Evolutionary conservation across 495 filamentous ascomycete genomes (phyloP).

Genomic region (Talaromyces nanjingensis): DNA sequence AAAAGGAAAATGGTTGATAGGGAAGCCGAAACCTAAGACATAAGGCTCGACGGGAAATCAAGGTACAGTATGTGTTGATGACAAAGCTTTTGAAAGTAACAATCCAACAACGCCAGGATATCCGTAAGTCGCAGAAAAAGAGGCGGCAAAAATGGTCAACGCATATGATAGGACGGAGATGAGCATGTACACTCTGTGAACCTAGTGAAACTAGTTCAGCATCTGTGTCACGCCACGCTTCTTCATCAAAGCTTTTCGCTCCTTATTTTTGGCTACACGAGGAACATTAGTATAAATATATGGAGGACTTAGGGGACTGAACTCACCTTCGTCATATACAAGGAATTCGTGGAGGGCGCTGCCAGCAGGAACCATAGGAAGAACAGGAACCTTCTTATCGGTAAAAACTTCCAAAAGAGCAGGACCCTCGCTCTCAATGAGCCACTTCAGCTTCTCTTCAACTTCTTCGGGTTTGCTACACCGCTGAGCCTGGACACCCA

Average conservation of each 20-base stretch:
- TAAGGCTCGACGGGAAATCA: background rate
- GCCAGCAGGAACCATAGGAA: slow-evolving; percentile 93
- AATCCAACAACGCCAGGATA: slow-evolving; percentile 11
- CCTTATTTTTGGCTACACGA: slow-evolving; percentile 61
- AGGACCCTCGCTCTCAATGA: slow-evolving; percentile 75
- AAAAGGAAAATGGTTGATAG: background rate
- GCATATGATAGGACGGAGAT: background rate
- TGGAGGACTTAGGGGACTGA: background rate
- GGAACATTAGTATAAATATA: slow-evolving; percentile 20
- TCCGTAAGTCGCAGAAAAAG: slow-evolving; percentile 5
- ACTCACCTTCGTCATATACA: slow-evolving; percentile 74
- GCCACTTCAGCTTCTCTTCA: slow-evolving; percentile 73
- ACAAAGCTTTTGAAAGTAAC: slow-evolving; percentile 7
- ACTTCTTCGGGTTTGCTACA: slow-evolving; percentile 64
- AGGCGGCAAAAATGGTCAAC: slow-evolving; percentile 2
- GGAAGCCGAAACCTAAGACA: background rate
- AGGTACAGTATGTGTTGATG: slow-evolving; percentile 3
- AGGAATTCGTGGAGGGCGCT: slow-evolving; percentile 88
- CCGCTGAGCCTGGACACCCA: slow-evolving; percentile 66
- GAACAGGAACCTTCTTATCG: slow-evolving; percentile 90
- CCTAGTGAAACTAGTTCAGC: background rate
- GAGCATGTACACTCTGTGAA: background rate
- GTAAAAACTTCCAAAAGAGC: slow-evolving; percentile 58
- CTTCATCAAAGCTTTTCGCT: slow-evolving; percentile 64
- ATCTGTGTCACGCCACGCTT: slow-evolving; percentile 47